Evolutionary conservation across 2,329 filamentous ascomycete genomes (phyloP), one percentile per base, ranked within the genome.

Genomic region (Colletotrichum sp.): DNA sequence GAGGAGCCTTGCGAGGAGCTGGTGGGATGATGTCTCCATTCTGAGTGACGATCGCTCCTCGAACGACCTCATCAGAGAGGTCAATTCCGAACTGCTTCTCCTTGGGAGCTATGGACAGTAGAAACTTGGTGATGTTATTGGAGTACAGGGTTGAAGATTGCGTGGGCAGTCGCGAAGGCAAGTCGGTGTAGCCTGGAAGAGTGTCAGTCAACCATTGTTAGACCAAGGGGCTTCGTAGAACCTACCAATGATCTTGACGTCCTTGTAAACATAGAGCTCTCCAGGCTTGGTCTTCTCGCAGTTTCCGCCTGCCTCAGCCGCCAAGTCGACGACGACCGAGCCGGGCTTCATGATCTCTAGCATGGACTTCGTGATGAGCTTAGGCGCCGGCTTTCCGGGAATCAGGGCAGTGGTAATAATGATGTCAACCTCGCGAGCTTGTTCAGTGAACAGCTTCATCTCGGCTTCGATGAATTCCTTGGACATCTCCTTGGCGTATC

Each of bases 321-420:
- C 96, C 77, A 98, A 87, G 85, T 98, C 96, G 11, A 98, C 95
- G 80, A 98, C 89, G 5, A 98, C 94, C 5, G 95, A 97, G 27
- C 96, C 96, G 4, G 95, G 95, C 83, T 95, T 98, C 95, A 98
- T 98, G 60, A 94, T 93, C 78, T 93, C 90, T 32, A 96, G 88
- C 91, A 95, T 95, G 79, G 91, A 85, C 84, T 94, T 94, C 6
- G 94, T 96, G 80, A 98, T 96, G 34, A 98, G 88, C 80, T 94
- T 96, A 0, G 96, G 96, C 0, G 95, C 95, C 32, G 94, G 94
- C 79, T 90, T 94, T 72, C 95, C 96, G 0, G 96, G 96, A 76
- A 98, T 98, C 80, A 98, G 85, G n/a, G 96, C 96, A 2, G 96
- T 98, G 2, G 95, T 98, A 82, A 98, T 94, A 77, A 98, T 94